Evolutionary conservation across 306 rosid genomes (phyloP).

Genomic region (Bauhinia variegata): DNA sequence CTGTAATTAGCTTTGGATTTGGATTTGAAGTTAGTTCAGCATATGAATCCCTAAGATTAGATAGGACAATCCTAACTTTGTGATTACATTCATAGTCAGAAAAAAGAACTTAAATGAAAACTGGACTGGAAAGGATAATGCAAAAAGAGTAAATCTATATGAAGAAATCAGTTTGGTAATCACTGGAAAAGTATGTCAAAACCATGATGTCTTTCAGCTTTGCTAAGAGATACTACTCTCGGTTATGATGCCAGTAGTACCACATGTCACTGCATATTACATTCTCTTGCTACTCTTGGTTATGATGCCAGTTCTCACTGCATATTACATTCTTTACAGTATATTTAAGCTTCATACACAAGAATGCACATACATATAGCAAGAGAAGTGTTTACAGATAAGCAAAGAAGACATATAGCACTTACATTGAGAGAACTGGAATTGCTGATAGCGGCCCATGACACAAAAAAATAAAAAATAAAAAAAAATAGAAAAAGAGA

Average conservation of each 20-base stretch:
- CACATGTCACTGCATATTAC: slow-evolving; percentile 22
- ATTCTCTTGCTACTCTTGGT: not conserved
- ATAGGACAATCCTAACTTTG: not conserved
- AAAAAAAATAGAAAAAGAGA: slow-evolving; percentile 37
- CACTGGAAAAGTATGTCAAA: not conserved
- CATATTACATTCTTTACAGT: slow-evolving; percentile 27
- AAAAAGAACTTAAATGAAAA: slow-evolving; percentile 3
- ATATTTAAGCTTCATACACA: slow-evolving; percentile 21
- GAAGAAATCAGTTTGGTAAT: not conserved
- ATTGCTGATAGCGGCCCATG: slow-evolving; percentile 72
- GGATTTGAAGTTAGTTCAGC: not conserved
- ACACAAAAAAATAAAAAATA: no score
- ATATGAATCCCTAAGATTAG: not conserved
- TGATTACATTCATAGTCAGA: no score
- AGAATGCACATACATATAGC: slow-evolving; percentile 8
- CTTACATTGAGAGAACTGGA: slow-evolving; percentile 99
- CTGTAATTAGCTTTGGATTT: no score
- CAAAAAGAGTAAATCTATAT: not conserved
- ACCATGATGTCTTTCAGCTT: not conserved
- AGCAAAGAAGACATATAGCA: slow-evolving; percentile 31
- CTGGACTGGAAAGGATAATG: not conserved
- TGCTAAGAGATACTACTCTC: not conserved
- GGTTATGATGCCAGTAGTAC: not conserved
- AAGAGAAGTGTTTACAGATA: slow-evolving; percentile 20
- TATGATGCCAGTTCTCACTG: not conserved